Base-by-base conservation (phyloP, 164 flowering plant genomes). In the Cinnamomum chago region DNA sequence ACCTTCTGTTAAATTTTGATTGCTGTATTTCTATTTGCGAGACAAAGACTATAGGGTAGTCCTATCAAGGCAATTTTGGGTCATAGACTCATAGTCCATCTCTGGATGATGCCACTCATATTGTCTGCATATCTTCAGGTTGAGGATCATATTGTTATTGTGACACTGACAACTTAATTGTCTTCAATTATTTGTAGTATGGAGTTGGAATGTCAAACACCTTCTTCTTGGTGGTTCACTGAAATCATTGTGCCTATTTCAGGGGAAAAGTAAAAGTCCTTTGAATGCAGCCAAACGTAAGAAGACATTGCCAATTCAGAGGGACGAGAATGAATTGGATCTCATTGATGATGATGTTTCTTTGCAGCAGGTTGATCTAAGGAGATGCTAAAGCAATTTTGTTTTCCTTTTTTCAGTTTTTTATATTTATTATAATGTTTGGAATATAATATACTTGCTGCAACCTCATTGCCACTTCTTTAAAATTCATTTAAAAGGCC, bases 281-380 rank as follows among this genome's bases (percentile, higher is more conserved):
- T 14, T 17, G 27, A 73, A 50, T 33, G 70, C 13, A 15, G 73
- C 60, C n/a, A 77, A 33, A 67, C 20, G 80, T 52, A 83, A 77
- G 78, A 89, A 86, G 78, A 82, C 81, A 76, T 81, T 52, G 58
- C 65, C 83, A 27, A 47, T 67, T 52, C 64, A 82, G 65, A 86
- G 79, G 75, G 52, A 68, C 14, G 22, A 18, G 27, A 51, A 70
- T 65, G 75, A 80, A n/a, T 67, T 81, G 18, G 88, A 82, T 74
- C 77, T 65, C 58, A 67, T 84, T 50, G 91, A 84, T 75, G 89
- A 92, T 15, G 92, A 95, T 79, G 88, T 81, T 47, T 91, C 85
- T 30, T 58, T 95, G 67, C 80, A 73, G 85, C 85, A 88, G 94
- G 97, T 93, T 74, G 62, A 35, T 72, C 68, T 47, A 24, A 27